These are phyloP conservation scores for Phytophthora pinifolia DNA, from an alignment of 352 stramenopile genomes.

Conservation along the genomic window DNA sequence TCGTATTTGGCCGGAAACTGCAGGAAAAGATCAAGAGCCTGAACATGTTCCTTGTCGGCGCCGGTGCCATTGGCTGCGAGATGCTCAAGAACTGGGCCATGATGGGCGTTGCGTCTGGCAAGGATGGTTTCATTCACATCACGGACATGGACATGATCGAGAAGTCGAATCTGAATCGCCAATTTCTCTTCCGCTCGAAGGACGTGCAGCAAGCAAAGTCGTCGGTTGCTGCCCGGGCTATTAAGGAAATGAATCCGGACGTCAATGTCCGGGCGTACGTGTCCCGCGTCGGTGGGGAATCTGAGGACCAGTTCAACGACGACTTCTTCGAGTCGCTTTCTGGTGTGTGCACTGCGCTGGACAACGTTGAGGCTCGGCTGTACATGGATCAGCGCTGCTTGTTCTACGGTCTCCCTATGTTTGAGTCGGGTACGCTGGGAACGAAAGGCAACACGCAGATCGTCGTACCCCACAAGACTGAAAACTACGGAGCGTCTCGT, in stretches of 20 bases:
- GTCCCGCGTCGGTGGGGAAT: slow-evolving; percentile 91
- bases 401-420: slow-evolving; percentile 97
- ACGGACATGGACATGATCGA: slow-evolving; percentile 99
- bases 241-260: slow-evolving; percentile 95
- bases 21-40: slow-evolving; percentile 86
- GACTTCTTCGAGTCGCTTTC: slow-evolving; percentile 96
- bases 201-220: slow-evolving; percentile 98
- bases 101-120: slow-evolving; percentile 95
- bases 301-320: slow-evolving; percentile 98
- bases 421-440: slow-evolving; percentile 98
- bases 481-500: slow-evolving; percentile 97
- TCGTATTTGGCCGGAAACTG: slow-evolving; percentile 84
- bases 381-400: slow-evolving; percentile 98
- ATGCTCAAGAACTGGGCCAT: slow-evolving; percentile 99
- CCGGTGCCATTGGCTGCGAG: slow-evolving; percentile 99
- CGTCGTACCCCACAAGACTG: slow-evolving; percentile 89
- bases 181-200: slow-evolving; percentile 98
- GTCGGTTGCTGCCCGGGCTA: slow-evolving; percentile 90
- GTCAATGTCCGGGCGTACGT: slow-evolving; percentile 92
- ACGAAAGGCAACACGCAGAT: slow-evolving; percentile 98
- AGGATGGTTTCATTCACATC: slow-evolving; percentile 90
- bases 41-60: slow-evolving; percentile 97
- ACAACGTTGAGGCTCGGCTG: slow-evolving; percentile 98
- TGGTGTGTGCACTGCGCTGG: slow-evolving; percentile 96
- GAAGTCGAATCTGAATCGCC: slow-evolving; percentile 98